Base-by-base conservation (phyloP, 1,284 basidiomycete genomes). In the Xerocomus nothofagi region DNA sequence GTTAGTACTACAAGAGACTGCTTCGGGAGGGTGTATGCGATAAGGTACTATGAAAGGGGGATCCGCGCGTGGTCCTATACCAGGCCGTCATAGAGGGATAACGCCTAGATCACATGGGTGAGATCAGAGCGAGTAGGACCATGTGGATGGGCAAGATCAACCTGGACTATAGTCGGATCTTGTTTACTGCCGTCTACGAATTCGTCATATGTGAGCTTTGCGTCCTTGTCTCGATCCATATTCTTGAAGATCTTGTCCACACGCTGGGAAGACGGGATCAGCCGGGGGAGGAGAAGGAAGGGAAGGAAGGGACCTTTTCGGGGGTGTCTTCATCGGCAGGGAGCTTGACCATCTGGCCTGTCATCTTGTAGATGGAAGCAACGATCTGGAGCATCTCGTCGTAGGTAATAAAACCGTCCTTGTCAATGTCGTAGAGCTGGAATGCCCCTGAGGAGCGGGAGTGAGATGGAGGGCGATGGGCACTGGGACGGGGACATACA, bases 351-450 rank as follows among this genome's bases (percentile, higher is more conserved):
- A 99, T 98, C 70, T 97, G 90, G 12, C 97, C 96, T 4, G 94
- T 96, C 94, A 97, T 97, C 81, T 96, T 96, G 79, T 98, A 98
- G 74, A 98, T 98, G 46, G 91, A 88, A 62, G 88, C 82, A 6
- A 98, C 95, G 65, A 98, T 97, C 75, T 92, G 86, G 37, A 98
- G 85, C 93, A 99, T 99, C 74, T 99, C 97, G 62, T 96, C 88
- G 71, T 98, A 97, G 37, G 95, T 96, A 73, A 98, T 98, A 61
- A 81, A 89, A 3, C 95, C 96, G 66, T 98, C 95, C 57, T 91
- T 92, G 74, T 99, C 93, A 65, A 99, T 98, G 69, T 99, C 97
- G 71, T 99, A 99, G 40, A 99, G 78, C 72, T 99, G 94, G 84
- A 99, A 99, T 9, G 97, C 97, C 97, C 96, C 94, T 98, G 71